Percentiles rank a stretch among this genome's conserved stretches.
Conservation (phyloP, 2,329 filamentous ascomycete genomes). For the Cladosporium phlei region DNA sequence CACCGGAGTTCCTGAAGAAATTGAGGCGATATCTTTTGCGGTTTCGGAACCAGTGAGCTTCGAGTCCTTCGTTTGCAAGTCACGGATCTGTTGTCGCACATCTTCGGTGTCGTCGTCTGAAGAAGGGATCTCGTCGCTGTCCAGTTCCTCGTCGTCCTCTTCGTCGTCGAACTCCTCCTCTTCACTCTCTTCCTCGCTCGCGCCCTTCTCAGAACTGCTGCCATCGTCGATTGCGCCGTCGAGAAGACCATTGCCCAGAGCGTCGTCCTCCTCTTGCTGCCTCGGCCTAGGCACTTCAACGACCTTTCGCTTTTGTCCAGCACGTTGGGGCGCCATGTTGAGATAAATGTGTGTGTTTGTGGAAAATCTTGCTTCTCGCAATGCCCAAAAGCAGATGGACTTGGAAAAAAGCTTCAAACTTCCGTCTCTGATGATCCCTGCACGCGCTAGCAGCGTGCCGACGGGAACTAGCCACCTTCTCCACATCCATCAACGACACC, state of each 20-base stretch:
- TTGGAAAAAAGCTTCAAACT: conserved; percentile 14
- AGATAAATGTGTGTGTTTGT: not conserved
- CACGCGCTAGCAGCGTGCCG: not conserved
- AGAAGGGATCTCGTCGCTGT: conserved; percentile 38
- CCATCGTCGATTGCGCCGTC: conserved; percentile 36
- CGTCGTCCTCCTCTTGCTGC: conserved; percentile 27
- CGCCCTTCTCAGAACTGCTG: conserved; percentile 24
- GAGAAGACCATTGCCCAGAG: conserved; percentile 36
- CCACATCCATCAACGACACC: no score
- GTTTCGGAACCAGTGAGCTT: conserved; percentile 27
- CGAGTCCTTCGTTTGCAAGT: conserved; percentile 34
- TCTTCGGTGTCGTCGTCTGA: conserved; percentile 38
- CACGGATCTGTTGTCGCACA: conserved; percentile 42
- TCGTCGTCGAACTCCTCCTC: conserved; percentile 21
- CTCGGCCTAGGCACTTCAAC: conserved; percentile 32
- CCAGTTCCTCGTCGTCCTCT: conserved; percentile 34
- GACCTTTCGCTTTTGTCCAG: conserved; percentile 42
- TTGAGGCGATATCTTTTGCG: conserved; percentile 21
- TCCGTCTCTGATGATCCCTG: conserved; percentile 7
- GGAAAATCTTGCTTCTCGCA: not conserved
- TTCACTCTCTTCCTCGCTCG: conserved; percentile 31
- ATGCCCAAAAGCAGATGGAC: not conserved
- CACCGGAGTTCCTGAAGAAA: conserved; percentile 20
- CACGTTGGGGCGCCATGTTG: conserved; percentile 27
- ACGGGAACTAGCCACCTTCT: no score